Evolutionary conservation across 768 basidiomycete genomes (phyloP).

Genomic region (Calocybe indica): DNA sequence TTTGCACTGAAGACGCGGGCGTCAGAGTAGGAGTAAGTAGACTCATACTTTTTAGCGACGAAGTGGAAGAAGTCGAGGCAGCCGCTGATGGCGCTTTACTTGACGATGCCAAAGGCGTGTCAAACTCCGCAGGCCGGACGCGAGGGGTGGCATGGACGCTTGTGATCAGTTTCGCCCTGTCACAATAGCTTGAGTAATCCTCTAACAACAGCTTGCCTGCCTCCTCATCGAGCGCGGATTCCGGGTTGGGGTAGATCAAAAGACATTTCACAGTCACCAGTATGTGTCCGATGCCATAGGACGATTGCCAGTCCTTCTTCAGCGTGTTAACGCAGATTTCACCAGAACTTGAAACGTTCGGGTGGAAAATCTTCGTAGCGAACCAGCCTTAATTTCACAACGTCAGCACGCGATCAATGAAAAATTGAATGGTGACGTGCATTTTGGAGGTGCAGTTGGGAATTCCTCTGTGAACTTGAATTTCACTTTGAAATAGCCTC

Average conservation of each 20-base stretch:
- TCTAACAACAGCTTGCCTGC: slow-evolving; percentile 89
- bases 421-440: slow-evolving; percentile 37
- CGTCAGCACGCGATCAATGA: slow-evolving; percentile 4
- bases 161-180: slow-evolving; percentile 83
- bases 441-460: slow-evolving; percentile 90
- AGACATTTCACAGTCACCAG: slow-evolving; percentile 92
- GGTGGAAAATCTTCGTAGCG: slow-evolving; percentile 93
- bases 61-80: slow-evolving; percentile 14
- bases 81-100: slow-evolving; percentile 24
- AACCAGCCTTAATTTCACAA: slow-evolving; percentile 62
- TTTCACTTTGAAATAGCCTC: slow-evolving; percentile 64
- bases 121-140: slow-evolving; percentile 67
- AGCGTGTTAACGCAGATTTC: slow-evolving; percentile 97
- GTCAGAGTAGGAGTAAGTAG: slow-evolving; percentile 13
- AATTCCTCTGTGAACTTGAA: slow-evolving; percentile 94
- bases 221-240: slow-evolving; percentile 93
- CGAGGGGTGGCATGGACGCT: slow-evolving; percentile 87
- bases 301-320: slow-evolving; percentile 95
- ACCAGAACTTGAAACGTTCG: slow-evolving; percentile 84
- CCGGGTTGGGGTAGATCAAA: slow-evolving; percentile 94
- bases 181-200: slow-evolving; percentile 83
- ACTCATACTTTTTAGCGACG: slow-evolving; percentile 8
- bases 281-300: slow-evolving; percentile 88
- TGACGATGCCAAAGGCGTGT: slow-evolving; percentile 33
- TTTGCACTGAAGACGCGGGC: slow-evolving; percentile 20